Base-by-base conservation (phyloP, 352 stramenopile genomes). In the Globisporangium cystogenes region DNA sequence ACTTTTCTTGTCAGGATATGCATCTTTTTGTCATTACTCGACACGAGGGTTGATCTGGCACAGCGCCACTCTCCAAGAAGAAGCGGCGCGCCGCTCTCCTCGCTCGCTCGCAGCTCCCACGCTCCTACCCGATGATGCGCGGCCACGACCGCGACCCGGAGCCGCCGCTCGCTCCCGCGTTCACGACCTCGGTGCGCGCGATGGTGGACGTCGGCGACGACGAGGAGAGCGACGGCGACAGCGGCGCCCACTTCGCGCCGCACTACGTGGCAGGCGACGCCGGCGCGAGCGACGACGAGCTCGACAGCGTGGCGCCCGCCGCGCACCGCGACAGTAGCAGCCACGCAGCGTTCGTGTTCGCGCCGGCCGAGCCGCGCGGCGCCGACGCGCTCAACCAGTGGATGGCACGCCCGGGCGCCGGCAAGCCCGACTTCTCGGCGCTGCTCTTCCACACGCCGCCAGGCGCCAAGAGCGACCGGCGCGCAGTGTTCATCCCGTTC, bases 321-420 rank as follows among this genome's bases (percentile, higher is more conserved):
- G 21, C 11, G 42, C 41, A 51, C 16, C 51, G 51, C 51, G 51
- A 57, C n/a, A n/a, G n/a, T n/a, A n/a, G n/a, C 51, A 51, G 42
- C 31, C 51, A 51, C 39, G 51, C 41, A 21, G 11, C 49, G 39
- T 51, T 57, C 11, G 51, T 57, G 16, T 57, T 43, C 40, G 23
- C 21, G 23, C 26, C 51, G 42, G 42, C n/a, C 16, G 41, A 51
- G 27, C 42, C 41, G 29, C 50, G 26, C 21, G 41, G 21, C 1
- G 20, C 16, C n/a, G 12, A 12, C 15, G 24, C 18, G 20, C 27
- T 41, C 29, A 50, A 15, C 16, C 46, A 41, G 29, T 57, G 51
- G 51, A 51, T 51, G 42, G 51, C 50, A 3, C 21, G 42, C 0
- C 3, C 51, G 4, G 31, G 27, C 44, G 24, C 5, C 26, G 24